Evolutionary conservation across 345 rosid genomes (phyloP), one percentile per base, ranked within the genome.

Genomic region (Melaleuca quinquenervia): DNA sequence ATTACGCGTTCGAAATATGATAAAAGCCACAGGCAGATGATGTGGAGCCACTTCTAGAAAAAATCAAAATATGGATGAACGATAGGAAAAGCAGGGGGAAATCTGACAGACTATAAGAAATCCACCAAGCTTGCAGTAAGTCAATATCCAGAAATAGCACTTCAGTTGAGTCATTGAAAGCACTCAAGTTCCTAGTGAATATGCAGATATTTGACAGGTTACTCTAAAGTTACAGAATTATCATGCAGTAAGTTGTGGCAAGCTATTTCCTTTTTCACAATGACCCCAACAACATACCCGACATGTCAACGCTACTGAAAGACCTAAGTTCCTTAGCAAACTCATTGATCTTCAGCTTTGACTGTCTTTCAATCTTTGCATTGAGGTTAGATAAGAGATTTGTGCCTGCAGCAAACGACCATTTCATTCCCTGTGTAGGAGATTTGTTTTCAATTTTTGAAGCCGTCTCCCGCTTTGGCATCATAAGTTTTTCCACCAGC

Each of bases 271-370:
- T 83, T 53, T 6, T 51, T 83, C 36, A 18, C 48, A 84, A 48
- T 6, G 48, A 70, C 45, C 82, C 50, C 52, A 82, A 5, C 75
- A 85, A 85, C 88, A 82, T 92, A 96, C 99, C 99, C 92, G 99
- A 93, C 97, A 97, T 93, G 95, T 97, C 99, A 89, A 96, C 97
- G 84, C 90, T 88, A 88, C 94, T 89, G 86, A 94, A 97, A 8
- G 94, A 56, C 90, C 96, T 90, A 11, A 97, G 96, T 88, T 95
- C 95, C 89, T 92, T 94, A 44, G 98, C 94, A 85, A 96, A 95
- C 86, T 93, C 97, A 88, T 95, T 94, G 86, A 97, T 98, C 88
- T 91, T 94, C 92, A 90, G 95, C 91, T 94, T 97, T 78, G 95
- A 88, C 82, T 95, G 95, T 52, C 93, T 89, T 88, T 93, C 95